Conservation (phyloP, 2,329 filamentous ascomycete genomes). For the Pyrenophora tritici-repentis region DNA sequence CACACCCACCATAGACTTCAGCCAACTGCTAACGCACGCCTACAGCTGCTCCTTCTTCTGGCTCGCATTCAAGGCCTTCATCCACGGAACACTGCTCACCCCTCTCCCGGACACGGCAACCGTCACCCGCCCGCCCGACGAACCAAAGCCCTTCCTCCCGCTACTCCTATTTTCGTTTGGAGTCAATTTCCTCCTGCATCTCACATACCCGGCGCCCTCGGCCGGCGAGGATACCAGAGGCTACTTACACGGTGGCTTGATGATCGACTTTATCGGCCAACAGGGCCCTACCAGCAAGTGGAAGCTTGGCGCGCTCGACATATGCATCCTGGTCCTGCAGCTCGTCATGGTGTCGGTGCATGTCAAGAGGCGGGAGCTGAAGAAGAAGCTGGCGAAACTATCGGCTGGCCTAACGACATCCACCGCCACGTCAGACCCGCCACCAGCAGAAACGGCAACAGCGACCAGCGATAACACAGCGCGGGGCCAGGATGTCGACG, state of each 20-base stretch:
- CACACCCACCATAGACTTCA: not conserved
- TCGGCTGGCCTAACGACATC: conserved; percentile 22
- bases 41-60: conserved; percentile 63
- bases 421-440: conserved; percentile 15
- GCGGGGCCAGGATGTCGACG: conserved; percentile 60
- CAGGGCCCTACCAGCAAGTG: conserved; percentile 60
- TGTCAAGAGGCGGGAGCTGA: conserved; percentile 57
- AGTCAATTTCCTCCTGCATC: conserved; percentile 61
- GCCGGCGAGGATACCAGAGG: conserved; percentile 56
- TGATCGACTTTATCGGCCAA: conserved; percentile 69
- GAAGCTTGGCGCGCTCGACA: conserved; percentile 58
- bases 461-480: conserved; percentile 17
- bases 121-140: conserved; percentile 53
- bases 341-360: conserved; percentile 61
- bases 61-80: conserved; percentile 59
- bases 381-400: conserved; percentile 43
- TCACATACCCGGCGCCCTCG: conserved; percentile 46
- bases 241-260: conserved; percentile 65
- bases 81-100: conserved; percentile 64
- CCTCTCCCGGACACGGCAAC: conserved; percentile 57
- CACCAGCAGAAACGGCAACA: conserved; percentile 10
- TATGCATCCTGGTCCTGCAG: conserved; percentile 61
- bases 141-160: conserved; percentile 58
- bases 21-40: conserved; percentile 1
- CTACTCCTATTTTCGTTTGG: conserved; percentile 60